Conservation (phyloP, 2,329 filamentous ascomycete genomes). For the Colletotrichum echinochloae region DNA sequence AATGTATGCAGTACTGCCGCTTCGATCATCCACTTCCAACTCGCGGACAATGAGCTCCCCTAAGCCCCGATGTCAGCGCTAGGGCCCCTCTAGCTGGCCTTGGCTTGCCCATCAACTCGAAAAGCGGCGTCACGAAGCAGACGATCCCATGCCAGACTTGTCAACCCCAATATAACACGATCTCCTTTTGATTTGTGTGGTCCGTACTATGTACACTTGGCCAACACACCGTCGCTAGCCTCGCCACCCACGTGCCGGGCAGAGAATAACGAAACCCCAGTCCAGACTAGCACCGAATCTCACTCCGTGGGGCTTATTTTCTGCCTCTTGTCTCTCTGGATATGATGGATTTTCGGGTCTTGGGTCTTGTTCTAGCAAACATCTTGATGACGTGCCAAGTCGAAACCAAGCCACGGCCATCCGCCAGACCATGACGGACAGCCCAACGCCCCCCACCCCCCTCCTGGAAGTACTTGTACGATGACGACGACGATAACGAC, state of each 20-base stretch:
- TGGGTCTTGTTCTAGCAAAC: neutral
- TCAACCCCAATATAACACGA: too few species aligned
- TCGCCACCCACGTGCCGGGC: neutral
- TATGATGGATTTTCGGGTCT: neutral
- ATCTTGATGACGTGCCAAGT: slow-evolving; percentile 33
- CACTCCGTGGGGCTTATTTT: too few species aligned
- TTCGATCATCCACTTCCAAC: neutral
- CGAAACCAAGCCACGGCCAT: slow-evolving; percentile 2
- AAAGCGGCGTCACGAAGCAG: neutral
- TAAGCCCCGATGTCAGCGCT: neutral
- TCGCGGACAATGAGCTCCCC: neutral
- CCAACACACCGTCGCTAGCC: neutral
- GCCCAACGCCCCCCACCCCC: neutral
- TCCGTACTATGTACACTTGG: neutral
- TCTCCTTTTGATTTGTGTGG: neutral
- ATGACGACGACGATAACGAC: slow-evolving; percentile 29
- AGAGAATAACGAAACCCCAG: neutral
- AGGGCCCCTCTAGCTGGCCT: neutral
- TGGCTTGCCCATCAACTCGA: neutral
- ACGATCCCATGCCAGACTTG: neutral
- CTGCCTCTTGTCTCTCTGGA: slow-evolving; percentile 7
- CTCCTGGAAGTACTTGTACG: neutral
- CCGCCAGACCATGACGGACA: neutral
- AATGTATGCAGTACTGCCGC: neutral
- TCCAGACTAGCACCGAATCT: neutral